Base-by-base conservation (phyloP, 768 basidiomycete genomes). In the Hygrocybe punicea region DNA sequence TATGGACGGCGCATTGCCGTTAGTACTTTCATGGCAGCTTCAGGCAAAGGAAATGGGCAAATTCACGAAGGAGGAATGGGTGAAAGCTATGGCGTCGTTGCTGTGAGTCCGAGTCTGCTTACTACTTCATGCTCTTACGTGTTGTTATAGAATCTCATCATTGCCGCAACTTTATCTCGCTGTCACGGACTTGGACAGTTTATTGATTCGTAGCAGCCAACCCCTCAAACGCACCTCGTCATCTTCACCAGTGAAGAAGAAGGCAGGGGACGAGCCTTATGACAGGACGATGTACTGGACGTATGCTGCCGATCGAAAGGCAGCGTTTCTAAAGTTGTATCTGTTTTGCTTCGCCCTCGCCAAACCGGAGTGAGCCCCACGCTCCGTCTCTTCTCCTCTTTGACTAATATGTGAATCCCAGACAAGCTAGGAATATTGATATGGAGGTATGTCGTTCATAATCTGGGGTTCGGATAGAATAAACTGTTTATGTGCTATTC, bases 1-100 rank as follows among this genome's bases (percentile, higher is more conserved):
- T 0, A 73, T 93, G 69, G 90, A 92, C 17, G 87, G 89, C 29
- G 76, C 85, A 6, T 71, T 83, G 59, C 87, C 89, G 17, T 75
- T 93, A 53, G 76, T 92, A 16, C 73, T 92, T 13, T 82, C 88
- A 21, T 93, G 91, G 91, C 85, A 87, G 62, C 69, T 89, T 55
- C 75, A 80, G 46, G 80, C 86, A 9, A 75, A 78, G 57, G 88
- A 91, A 65, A 85, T 93, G 84, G 87, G 78, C 29, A 88, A 84
- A 62, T 74, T 93, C 47, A 79, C 80, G 44, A 81, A 77, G 69
- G 76, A 81, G 7, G 88, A 89, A 64, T 93, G 91, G 91, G 68
- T 74, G n/a, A 75, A 76, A 56, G 86, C 83, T 16, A 83, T 78
- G 36, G 29, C 23, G 17, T 36, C 48, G 34, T 44, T 61, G 37